phyloP scores from a whole-genome alignment of 202 grass and related monocot species.

The Zoysia matrella region DNA sequence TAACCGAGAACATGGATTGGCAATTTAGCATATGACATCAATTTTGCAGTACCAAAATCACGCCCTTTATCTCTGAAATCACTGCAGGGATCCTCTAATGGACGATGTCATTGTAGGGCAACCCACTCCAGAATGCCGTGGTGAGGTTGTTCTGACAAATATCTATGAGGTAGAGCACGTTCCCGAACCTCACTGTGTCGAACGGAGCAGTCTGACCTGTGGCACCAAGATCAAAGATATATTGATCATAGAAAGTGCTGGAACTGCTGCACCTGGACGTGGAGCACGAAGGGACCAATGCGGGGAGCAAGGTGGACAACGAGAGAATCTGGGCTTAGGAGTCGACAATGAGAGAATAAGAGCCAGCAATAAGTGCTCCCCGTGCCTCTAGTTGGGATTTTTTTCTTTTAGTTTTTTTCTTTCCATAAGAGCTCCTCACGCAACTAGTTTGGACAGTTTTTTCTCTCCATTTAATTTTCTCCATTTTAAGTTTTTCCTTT shows the following conservation, averaged over 20 bases:
- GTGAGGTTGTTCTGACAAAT: slow-evolving; percentile 87
- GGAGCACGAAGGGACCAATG: slow-evolving; percentile 63
- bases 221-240: too few species aligned
- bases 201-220: slow-evolving; percentile 34
- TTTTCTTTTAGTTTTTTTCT: too few species aligned
- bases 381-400: too few species aligned
- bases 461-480: too few species aligned
- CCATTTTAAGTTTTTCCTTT: too few species aligned
- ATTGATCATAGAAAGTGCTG: slow-evolving; percentile 43
- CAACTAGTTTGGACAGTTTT: too few species aligned
- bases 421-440: too few species aligned
- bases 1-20: neutral
- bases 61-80: slow-evolving; percentile 64
- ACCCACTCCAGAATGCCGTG: slow-evolving; percentile 33
- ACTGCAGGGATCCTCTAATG: slow-evolving; percentile 52
- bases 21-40: too few species aligned
- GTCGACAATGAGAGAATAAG: too few species aligned
- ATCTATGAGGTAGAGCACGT: slow-evolving; percentile 74
- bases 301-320: slow-evolving; percentile 51
- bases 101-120: slow-evolving; percentile 45
- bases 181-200: slow-evolving; percentile 54
- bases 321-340: too few species aligned
- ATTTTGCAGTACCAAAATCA: slow-evolving; percentile 47
- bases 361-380: too few species aligned
- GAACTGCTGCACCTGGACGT: slow-evolving; percentile 82